Conservation (phyloP, 2,329 filamentous ascomycete genomes). For the Leptographium lundbergii region DNA sequence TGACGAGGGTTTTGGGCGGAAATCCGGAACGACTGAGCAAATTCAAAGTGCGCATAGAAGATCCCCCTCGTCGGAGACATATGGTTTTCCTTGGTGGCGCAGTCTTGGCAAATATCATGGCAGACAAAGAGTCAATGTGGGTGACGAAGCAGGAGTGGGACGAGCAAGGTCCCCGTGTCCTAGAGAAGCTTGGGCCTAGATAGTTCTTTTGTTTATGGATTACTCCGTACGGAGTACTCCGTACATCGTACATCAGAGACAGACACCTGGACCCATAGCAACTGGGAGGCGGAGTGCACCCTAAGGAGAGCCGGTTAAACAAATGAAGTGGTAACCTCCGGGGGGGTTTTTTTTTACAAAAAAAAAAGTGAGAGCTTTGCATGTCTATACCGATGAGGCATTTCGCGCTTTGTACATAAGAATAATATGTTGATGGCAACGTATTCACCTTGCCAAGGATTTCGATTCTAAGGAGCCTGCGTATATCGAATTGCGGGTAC, state of each 20-base stretch:
- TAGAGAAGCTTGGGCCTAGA: constrained; percentile 88
- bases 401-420: too few relatives aligned
- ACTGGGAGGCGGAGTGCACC: neutral
- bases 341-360: too few relatives aligned
- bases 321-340: too few relatives aligned
- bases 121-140: constrained; percentile 98
- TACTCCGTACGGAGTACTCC: too few relatives aligned
- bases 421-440: too few relatives aligned
- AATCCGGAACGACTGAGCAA: constrained; percentile 92
- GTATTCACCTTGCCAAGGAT: too few relatives aligned
- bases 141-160: constrained; percentile 95
- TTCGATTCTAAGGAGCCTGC: too few relatives aligned
- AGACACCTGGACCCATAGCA: neutral
- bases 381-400: too few relatives aligned
- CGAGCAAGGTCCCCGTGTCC: constrained; percentile 70
- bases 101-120: constrained; percentile 96
- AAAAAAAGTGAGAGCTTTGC: too few relatives aligned
- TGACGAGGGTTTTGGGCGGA: constrained; percentile 78
- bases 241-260: neutral
- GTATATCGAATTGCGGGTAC: neutral
- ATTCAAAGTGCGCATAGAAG: constrained; percentile 99
- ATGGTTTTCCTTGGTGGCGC: constrained; percentile 98
- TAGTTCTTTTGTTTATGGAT: neutral
- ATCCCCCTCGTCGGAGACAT: constrained; percentile 87
- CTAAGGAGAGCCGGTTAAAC: too few relatives aligned